Percentiles rank a stretch among this genome's conserved stretches.
Conservation (phyloP, 208 protist species). For the Trypanosomatidae sp. region DNA sequence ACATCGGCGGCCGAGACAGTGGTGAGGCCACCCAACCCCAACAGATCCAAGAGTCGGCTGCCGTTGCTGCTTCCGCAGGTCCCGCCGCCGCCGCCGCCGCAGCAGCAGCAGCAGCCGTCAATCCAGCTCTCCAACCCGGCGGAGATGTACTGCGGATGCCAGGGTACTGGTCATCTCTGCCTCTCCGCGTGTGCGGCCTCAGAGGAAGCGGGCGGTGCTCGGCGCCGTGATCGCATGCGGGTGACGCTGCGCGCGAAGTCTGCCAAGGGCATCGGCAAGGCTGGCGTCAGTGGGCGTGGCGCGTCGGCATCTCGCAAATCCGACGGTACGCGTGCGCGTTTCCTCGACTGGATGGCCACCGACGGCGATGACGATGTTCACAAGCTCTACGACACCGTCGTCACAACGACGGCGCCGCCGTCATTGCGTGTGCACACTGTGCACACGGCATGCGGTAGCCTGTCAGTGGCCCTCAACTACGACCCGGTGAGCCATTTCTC, state of each 20-base stretch:
- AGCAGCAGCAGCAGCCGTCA: background rate
- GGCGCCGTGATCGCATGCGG: slow-evolving; percentile 14
- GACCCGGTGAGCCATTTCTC: slow-evolving; percentile 46
- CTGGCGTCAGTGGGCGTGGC: background rate
- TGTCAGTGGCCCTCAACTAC: slow-evolving; percentile 35
- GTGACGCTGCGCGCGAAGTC: slow-evolving; percentile 11
- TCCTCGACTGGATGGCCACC: background rate
- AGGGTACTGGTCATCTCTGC: slow-evolving; percentile 69
- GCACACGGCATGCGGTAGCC: slow-evolving; percentile 26
- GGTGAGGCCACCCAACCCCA: background rate
- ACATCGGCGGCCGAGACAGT: background rate
- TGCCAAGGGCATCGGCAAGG: background rate
- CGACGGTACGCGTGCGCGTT: background rate
- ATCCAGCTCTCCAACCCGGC: background rate
- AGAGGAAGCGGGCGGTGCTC: background rate
- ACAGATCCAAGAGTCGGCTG: background rate
- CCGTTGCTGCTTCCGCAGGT: background rate
- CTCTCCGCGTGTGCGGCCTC: slow-evolving; percentile 15
- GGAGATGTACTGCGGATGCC: slow-evolving; percentile 57
- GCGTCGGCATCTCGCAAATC: background rate
- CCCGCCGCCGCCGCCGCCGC: background rate
- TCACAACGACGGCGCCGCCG: background rate
- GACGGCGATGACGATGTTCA: background rate
- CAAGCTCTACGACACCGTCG: too few species aligned
- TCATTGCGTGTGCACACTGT: slow-evolving; percentile 4